These are phyloP conservation scores for Sugiyamaella paludigena DNA, from an alignment of 1,139 yeast genomes.

Conservation along the genomic window DNA sequence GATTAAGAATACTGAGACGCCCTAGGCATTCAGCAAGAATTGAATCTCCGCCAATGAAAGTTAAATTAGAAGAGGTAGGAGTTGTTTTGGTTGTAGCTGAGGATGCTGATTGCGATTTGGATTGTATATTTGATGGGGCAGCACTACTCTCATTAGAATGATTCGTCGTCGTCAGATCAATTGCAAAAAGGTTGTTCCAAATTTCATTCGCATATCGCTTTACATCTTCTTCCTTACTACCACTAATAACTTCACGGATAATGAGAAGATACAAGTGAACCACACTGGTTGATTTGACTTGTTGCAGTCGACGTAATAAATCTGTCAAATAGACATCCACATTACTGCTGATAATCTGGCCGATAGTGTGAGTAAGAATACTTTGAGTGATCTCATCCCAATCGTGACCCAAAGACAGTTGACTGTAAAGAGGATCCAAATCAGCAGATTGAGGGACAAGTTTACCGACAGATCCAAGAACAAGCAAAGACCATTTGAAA, in stretches of 20 bases:
- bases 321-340: conserved; percentile 38
- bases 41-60: conserved; percentile 12
- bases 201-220: conserved; percentile 21
- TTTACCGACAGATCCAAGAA: conserved; percentile 48
- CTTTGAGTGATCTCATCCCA: conserved; percentile 43
- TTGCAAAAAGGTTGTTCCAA: conserved; percentile 31
- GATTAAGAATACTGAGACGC: conserved; percentile 33
- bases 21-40: conserved; percentile 42
- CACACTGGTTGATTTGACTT: conserved; percentile 13
- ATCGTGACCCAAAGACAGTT: conserved; percentile 16
- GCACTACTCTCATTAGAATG: conserved; percentile 1
- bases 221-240: conserved; percentile 12
- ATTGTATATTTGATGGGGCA: not conserved
- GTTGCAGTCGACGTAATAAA: conserved; percentile 36
- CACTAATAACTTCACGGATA: conserved; percentile 41
- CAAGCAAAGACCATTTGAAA: conserved; percentile 21
- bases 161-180: conserved; percentile 14
- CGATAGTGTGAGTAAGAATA: conserved; percentile 55
- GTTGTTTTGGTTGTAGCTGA: conserved; percentile 14
- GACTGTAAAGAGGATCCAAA: conserved; percentile 38
- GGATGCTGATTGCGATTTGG: conserved; percentile 3
- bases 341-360: conserved; percentile 47
- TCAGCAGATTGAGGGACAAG: conserved; percentile 33
- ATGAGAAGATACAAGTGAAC: conserved; percentile 37
- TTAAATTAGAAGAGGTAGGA: conserved; percentile 1